Conservation (phyloP, 768 basidiomycete genomes). For the Ramaria rubella region DNA sequence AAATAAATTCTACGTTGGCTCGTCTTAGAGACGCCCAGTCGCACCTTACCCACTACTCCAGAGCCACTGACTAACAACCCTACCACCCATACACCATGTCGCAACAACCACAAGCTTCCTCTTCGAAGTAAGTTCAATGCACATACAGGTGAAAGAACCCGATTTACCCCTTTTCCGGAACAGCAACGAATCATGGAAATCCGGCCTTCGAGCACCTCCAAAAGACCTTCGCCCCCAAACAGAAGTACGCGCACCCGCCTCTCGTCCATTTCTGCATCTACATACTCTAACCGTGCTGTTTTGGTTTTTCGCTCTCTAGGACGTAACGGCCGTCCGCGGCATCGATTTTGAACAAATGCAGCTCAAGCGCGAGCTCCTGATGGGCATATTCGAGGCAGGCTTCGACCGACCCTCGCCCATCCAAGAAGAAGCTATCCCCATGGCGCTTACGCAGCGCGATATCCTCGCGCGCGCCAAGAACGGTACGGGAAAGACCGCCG, state of each 20-base stretch:
- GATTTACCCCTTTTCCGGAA: background rate
- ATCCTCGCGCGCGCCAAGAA: constrained; percentile 94
- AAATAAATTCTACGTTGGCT: background rate
- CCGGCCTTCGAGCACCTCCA: constrained; percentile 73
- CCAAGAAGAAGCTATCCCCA: constrained; percentile 97
- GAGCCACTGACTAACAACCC: background rate
- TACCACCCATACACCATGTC: background rate
- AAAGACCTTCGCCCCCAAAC: constrained; percentile 94
- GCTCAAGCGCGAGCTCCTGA: constrained; percentile 89
- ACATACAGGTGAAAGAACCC: background rate
- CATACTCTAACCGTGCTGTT: background rate
- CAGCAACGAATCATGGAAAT: constrained; percentile 48
- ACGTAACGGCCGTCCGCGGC: constrained; percentile 91
- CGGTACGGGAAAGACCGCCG: constrained; percentile 97
- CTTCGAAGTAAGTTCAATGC: constrained; percentile 5
- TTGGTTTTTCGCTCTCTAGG: constrained; percentile 36
- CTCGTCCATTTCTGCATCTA: background rate
- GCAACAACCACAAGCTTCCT: constrained; percentile 11
- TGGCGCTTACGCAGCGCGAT: constrained; percentile 89
- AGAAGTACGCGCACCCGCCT: constrained; percentile 38
- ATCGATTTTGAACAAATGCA: constrained; percentile 94
- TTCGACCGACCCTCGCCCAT: constrained; percentile 96
- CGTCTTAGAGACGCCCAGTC: background rate
- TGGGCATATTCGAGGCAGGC: constrained; percentile 99
- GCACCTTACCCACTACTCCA: background rate